Evolutionary conservation across 2,329 filamentous ascomycete genomes (phyloP), one percentile per base, ranked within the genome.

Genomic region (Fusarium sp.): DNA sequence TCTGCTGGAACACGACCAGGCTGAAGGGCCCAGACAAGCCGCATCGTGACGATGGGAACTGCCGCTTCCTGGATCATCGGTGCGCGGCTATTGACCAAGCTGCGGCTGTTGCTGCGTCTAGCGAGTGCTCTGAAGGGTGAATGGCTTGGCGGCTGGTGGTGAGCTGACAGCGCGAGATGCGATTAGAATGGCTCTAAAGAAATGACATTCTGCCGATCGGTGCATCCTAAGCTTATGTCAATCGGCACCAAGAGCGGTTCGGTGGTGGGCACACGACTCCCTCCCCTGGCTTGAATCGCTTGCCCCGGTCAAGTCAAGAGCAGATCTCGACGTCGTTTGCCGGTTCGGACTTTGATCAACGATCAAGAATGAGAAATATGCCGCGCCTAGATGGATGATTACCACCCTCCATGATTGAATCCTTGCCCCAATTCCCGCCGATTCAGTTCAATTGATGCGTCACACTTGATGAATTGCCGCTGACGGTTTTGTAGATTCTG

Each of bases 361-460:
- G 66, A 69, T 70, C 50, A 66, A 31, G 57, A 52, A 68, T 50
- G 68, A 47, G 59, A 57, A 57, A 69, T 69, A 59, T 69, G 40
- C 38, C 40, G 25, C 56, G 42, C 42, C 35, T 20, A 16, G 68
- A 33, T 22, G 29, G 18, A 36, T 40, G 38, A 27, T 33, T 35
- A 50, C 40, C 27, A 36, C 31, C 36, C 54, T 58, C 60, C 57
- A 64, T 42, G n/a, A 31, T 47, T 42, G 27, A 35, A 35, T 27
- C 36, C 60, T 69, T 59, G 31, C 14, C 31, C 2, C n/a, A 13
- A 40, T 56, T 25, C 38, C 54, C 54, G 59, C 29, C 22, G 20
- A 57, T 33, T 35, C 40, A 60, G 18, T 60, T 50, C 31, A n/a
- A 20, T 27, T 27, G 10, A 27, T n/a, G 56, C 33, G 16, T 58